Evolutionary conservation across 202 grass and related monocot genomes (phyloP), one percentile per base, ranked within the genome.

Genomic region (Cymbopogon flexuosus): DNA sequence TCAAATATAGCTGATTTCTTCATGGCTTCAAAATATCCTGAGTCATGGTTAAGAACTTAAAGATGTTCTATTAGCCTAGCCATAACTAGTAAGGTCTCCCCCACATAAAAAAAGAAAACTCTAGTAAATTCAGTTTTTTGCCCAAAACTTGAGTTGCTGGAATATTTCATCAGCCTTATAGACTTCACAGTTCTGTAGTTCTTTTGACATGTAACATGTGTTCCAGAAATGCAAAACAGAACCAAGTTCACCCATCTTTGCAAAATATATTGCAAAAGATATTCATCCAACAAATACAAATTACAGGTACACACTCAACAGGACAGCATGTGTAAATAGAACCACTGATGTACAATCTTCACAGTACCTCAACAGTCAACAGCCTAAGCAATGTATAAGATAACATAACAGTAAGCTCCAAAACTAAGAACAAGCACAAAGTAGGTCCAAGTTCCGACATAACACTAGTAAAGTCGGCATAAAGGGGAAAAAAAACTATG

Each of bases 141-240:
- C 75, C 29, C n/a, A 68, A 79, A 67, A 42, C 4, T 31, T 2
- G 67, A 79, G 5, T 35, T n/a, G 10, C 22, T 7, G n/a, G 15
- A 8, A 33, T 10, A 83, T 42, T 75, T 68, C 8, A 67, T 22
- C 21, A 54, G 18, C 5, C 2, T 64, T 29, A 39, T 65, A 41
- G 52, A 23, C 39, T 36, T 72, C 77, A 40, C 27, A 42, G 70
- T 46, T 58, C 64, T 8, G 40, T 10, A 10, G 35, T 62, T 23
- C 19, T 29, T 18, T 65, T 10, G 64, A 47, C 23, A 72, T 31
- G 23, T 41, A 79, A 75, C 19, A 72, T 41, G 31, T 41, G 40
- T 40, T 67, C 41, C 31, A 79, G 13, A 68, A 75, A 84, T 78
- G 70, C 52, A 65, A 56, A 75, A 74, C 63, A 8, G 56, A 56